A percentile compares a stretch with the other conserved stretches of the same genome.
These are phyloP conservation scores for Colletotrichum sp. DNA, from an alignment of 2,329 filamentous ascomycete species.

Conservation along the genomic window DNA sequence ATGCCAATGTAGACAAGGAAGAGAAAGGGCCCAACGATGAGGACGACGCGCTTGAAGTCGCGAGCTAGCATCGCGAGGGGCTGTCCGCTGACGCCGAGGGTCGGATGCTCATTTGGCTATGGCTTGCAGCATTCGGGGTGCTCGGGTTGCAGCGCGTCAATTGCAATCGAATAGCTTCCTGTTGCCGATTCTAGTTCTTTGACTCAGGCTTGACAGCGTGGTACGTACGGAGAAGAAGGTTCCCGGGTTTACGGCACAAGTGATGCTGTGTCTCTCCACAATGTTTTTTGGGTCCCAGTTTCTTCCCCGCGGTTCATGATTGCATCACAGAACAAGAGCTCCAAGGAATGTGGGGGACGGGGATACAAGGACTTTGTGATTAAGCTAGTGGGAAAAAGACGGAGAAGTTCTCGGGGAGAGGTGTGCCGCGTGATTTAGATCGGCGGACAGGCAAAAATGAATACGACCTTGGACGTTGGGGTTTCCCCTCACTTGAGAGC, in stretches of 20 bases:
- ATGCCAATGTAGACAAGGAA: slow-evolving; percentile 33
- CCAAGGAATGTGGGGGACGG: not conserved
- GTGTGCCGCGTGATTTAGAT: not conserved
- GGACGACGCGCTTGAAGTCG: slow-evolving; percentile 34
- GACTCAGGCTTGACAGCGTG: not conserved
- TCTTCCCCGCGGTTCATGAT: not conserved
- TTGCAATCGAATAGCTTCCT: not conserved
- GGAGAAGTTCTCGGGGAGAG: not conserved
- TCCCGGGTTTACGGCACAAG: not conserved
- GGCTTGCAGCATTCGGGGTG: not conserved
- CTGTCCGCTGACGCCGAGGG: not conserved
- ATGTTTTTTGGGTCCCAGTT: not conserved
- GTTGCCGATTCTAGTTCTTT: not conserved
- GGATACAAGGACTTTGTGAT: not conserved
- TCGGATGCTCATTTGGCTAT: not conserved
- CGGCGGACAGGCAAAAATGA: not conserved
- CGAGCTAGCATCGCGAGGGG: slow-evolving; percentile 33
- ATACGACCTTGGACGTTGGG: not conserved
- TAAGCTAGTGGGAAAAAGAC: not conserved
- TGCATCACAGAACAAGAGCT: not conserved
- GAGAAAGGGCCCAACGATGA: slow-evolving; percentile 33
- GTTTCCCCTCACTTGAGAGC: slow-evolving; percentile 7
- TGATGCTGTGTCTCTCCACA: not conserved
- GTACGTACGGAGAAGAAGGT: not conserved
- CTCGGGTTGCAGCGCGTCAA: not conserved